A percentile compares a stretch with the other conserved stretches of the same genome.
Conservation (phyloP, 495 filamentous ascomycete species). For the Penicillium samsonianum region DNA sequence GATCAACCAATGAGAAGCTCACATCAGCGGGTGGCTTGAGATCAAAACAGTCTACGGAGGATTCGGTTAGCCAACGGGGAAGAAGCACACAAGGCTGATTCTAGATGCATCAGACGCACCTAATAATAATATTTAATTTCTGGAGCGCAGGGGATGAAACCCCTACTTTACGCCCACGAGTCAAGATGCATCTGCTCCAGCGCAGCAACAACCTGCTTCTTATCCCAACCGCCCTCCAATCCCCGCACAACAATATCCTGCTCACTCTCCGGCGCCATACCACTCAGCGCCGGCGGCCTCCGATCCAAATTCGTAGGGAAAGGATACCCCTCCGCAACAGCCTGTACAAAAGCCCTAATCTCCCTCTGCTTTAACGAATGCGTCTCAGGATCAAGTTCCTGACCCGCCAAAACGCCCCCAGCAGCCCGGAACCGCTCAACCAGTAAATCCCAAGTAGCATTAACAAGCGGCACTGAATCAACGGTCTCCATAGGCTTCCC, state of each 20-base stretch:
- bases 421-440: constrained; percentile 30
- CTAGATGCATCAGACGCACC: not conserved
- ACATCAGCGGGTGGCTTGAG: constrained; percentile 1
- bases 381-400: constrained; percentile 27
- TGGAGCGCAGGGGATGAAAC: not conserved
- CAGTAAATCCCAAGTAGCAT: constrained; percentile 43
- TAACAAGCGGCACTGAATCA: constrained; percentile 47
- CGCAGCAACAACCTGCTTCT: constrained; percentile 35
- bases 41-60: constrained; percentile 3
- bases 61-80: not conserved
- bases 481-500: constrained; percentile 61
- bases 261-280: constrained; percentile 58
- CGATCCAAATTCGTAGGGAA: constrained; percentile 59
- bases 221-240: constrained; percentile 41
- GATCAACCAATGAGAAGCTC: constrained; percentile 15
- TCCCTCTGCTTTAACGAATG: constrained; percentile 14
- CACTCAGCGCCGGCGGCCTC: constrained; percentile 47
- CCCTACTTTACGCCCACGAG: constrained; percentile 24
- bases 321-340: constrained; percentile 56
- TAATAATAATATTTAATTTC: not conserved
- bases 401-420: constrained; percentile 26
- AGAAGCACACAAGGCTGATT: not conserved
- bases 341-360: constrained; percentile 39
- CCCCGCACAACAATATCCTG: constrained; percentile 49
- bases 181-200: constrained; percentile 40